Evolutionary conservation across 805 yeast genomes (phyloP), one percentile per base, ranked within the genome.

Genomic region (Wickerhamomyces alni): DNA sequence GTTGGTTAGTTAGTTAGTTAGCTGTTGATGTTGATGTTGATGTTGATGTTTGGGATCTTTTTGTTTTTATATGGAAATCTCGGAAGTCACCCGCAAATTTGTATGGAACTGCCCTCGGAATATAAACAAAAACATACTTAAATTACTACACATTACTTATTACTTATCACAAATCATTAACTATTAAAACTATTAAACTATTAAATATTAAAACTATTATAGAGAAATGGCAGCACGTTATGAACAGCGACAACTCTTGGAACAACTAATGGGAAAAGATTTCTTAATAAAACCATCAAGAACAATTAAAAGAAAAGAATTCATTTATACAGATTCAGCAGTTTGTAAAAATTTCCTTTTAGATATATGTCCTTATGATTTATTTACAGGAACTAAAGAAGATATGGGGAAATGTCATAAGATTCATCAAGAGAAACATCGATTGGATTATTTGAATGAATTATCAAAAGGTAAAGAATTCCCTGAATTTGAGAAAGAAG

Each of bases 271-370:
- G 88, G 93, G 91, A 9, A 67, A 72, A 33, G 82, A 75, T 30
- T 44, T 29, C 52, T 58, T 50, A 48, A 40, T 54, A 33, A 43
- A 43, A 59, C 45, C 62, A 61, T 44, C 63, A 50, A 49, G 73
- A 51, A 31, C 34, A 18, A 31, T 31, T 11, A 54, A 67, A 58
- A 40, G 77, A 55, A 48, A 67, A 60, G 63, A 66, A 62, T 34
- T 64, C 45, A 58, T 70, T 38, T 58, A 81, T 37, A 61, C 63
- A 27, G 81, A 78, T 38, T 70, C 77, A 12, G 66, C 76, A 33
- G 79, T 87, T 7, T 89, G 98, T 61, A 84, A 83, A 56, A 69
- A 84, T 16, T 89, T 80, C 56, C 59, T 89, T n/a, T 86, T 87
- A 13, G 96, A 93, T 0, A 73, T 75, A 8, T 89, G 98, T 51